phyloP scores from a whole-genome alignment of 2,329 filamentous ascomycete genomes.

The Fusarium begoniae region DNA sequence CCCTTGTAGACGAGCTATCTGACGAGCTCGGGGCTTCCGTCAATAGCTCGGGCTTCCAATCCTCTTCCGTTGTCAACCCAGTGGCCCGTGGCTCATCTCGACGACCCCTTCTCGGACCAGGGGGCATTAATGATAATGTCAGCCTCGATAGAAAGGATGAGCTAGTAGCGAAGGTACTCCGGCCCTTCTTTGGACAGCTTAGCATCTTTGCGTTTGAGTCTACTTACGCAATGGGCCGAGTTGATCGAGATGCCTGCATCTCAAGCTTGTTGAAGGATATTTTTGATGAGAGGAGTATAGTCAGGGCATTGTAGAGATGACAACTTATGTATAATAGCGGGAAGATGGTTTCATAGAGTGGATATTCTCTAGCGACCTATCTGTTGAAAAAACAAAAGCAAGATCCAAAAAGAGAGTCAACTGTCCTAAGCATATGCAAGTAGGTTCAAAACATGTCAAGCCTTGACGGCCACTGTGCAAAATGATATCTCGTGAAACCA shows the following conservation, averaged over 20 bases:
- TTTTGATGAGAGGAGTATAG: slow-evolving; percentile 79
- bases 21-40: slow-evolving; percentile 71
- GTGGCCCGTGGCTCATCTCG: slow-evolving; percentile 50
- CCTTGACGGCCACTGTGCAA: not conserved
- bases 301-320: slow-evolving; percentile 61
- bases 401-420: slow-evolving; percentile 1
- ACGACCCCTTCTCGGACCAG: slow-evolving; percentile 60
- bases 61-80: slow-evolving; percentile 51
- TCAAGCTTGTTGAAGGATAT: slow-evolving; percentile 75
- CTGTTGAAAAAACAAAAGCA: not conserved
- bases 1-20: slow-evolving; percentile 84
- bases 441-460: not conserved
- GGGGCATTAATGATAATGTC: slow-evolving; percentile 65
- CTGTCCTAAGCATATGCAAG: not conserved
- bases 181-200: slow-evolving; percentile 89
- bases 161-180: slow-evolving; percentile 79
- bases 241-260: slow-evolving; percentile 73
- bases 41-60: slow-evolving; percentile 45
- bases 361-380: slow-evolving; percentile 17
- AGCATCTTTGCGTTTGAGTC: slow-evolving; percentile 95
- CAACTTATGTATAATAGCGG: not conserved
- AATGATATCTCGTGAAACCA: not conserved
- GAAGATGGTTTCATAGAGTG: slow-evolving; percentile 21
- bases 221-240: slow-evolving; percentile 82
- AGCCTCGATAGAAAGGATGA: slow-evolving; percentile 70